These are phyloP conservation scores for Huntiella bhutanensis DNA, from an alignment of 2,329 filamentous ascomycete genomes.

Conservation along the genomic window DNA sequence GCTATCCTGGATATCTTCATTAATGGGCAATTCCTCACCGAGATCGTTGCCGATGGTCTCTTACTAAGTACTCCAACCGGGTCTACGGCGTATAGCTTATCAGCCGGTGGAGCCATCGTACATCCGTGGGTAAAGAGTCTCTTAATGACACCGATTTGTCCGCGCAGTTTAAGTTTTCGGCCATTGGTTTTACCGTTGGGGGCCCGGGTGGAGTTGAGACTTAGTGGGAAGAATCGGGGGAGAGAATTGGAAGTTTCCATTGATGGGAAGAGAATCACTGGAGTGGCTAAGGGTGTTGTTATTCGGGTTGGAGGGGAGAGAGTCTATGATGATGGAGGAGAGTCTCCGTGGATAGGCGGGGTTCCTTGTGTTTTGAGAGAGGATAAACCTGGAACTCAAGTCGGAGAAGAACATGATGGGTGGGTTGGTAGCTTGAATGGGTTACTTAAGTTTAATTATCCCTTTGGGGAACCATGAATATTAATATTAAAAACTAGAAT, in stretches of 20 bases:
- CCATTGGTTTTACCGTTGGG: slow-evolving; percentile 77
- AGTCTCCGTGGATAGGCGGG: slow-evolving; percentile 64
- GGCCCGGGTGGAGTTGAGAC: slow-evolving; percentile 60
- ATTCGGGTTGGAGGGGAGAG: slow-evolving; percentile 70
- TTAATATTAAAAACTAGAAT: neutral
- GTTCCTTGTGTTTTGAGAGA: slow-evolving; percentile 78
- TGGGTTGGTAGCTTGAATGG: slow-evolving; percentile 95
- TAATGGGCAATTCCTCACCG: slow-evolving; percentile 74
- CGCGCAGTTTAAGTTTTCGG: slow-evolving; percentile 77
- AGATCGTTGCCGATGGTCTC: slow-evolving; percentile 88
- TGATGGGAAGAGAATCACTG: slow-evolving; percentile 51
- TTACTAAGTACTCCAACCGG: slow-evolving; percentile 87
- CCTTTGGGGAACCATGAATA: slow-evolving; percentile 43
- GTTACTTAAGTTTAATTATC: slow-evolving; percentile 90
- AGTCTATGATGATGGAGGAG: slow-evolving; percentile 66
- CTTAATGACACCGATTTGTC: slow-evolving; percentile 84
- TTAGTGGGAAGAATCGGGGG: slow-evolving; percentile 64
- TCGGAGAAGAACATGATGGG: slow-evolving; percentile 53
- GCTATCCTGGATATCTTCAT: slow-evolving; percentile 84
- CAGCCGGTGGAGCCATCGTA: slow-evolving; percentile 78
- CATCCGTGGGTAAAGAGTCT: slow-evolving; percentile 81
- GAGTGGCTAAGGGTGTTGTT: slow-evolving; percentile 59
- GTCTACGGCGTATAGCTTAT: slow-evolving; percentile 89
- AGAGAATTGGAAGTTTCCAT: slow-evolving; percentile 63
- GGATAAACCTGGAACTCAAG: slow-evolving; percentile 21